phyloP scores from a whole-genome alignment of 441 rosid species.

The Pelargonium myrrhifolium region DNA sequence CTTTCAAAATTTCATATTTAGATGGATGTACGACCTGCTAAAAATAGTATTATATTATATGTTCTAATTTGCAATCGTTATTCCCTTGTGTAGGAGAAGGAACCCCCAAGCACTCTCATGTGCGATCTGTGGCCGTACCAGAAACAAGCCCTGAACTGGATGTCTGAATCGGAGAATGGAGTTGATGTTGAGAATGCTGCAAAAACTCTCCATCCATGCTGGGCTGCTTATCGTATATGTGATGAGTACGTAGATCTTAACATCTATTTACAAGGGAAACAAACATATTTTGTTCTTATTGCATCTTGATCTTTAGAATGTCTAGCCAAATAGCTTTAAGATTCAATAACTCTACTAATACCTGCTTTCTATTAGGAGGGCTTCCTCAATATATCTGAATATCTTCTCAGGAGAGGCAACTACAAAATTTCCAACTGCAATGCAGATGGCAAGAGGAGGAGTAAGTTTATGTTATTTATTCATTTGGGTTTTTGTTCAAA shows the following conservation, averaged over 20 bases:
- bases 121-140: conserved; percentile 54
- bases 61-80: background rate
- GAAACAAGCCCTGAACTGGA: conserved; percentile 65
- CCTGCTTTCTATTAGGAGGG: conserved; percentile 36
- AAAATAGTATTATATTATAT: background rate
- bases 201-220: conserved; percentile 58
- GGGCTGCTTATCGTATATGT: conserved; percentile 61
- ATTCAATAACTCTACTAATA: background rate
- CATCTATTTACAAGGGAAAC: background rate
- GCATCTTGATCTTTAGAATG: background rate
- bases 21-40: background rate
- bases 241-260: conserved; percentile 33
- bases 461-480: conserved; percentile 33
- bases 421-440: conserved; percentile 54
- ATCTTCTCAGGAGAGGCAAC: conserved; percentile 68
- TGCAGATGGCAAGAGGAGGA: conserved; percentile 63
- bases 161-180: conserved; percentile 59
- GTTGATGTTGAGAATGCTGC: conserved; percentile 47
- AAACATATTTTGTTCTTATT: background rate
- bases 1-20: background rate
- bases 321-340: background rate
- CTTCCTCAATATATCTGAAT: conserved; percentile 52
- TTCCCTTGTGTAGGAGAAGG: conserved; percentile 47
- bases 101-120: conserved; percentile 46
- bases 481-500: background rate